Percentiles rank a stretch among this genome's conserved stretches.
Conservation (phyloP, 306 rosid species). For the Cicer arietinum region DNA sequence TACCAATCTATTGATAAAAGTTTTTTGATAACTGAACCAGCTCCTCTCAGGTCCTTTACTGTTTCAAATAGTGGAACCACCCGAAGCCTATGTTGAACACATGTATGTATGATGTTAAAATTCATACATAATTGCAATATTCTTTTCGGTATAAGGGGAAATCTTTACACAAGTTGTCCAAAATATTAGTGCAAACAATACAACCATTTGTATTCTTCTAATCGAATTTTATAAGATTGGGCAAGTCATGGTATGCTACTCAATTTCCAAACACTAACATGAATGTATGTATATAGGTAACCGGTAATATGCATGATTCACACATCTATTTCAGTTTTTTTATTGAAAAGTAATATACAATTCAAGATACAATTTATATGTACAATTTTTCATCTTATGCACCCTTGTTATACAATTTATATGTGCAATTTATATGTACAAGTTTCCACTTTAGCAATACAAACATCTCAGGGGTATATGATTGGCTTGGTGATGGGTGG, state of each 20-base stretch:
- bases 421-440: background rate
- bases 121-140: background rate
- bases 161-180: conserved; percentile 1
- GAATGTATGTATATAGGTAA: background rate
- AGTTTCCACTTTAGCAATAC: conserved; percentile 5
- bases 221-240: background rate
- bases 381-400: conserved; percentile 15
- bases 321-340: background rate
- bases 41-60: conserved; percentile 87
- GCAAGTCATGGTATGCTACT: conserved; percentile 10
- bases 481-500: too few relatives aligned
- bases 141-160: background rate
- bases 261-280: background rate
- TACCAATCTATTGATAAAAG: conserved; percentile 90
- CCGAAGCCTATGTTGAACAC: conserved; percentile 63
- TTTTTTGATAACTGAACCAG: conserved; percentile 84
- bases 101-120: conserved; percentile 25
- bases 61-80: conserved; percentile 98
- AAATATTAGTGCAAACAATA: background rate
- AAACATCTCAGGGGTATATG: background rate
- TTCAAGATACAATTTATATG: background rate
- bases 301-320: conserved; percentile 11
- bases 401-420: background rate
- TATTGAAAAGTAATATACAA: conserved; percentile 18
- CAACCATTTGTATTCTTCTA: background rate